Percentiles rank a stretch among this genome's conserved stretches.
phyloP scores from a whole-genome alignment of 345 rosid genomes.

The Lumnitzera littorea region DNA sequence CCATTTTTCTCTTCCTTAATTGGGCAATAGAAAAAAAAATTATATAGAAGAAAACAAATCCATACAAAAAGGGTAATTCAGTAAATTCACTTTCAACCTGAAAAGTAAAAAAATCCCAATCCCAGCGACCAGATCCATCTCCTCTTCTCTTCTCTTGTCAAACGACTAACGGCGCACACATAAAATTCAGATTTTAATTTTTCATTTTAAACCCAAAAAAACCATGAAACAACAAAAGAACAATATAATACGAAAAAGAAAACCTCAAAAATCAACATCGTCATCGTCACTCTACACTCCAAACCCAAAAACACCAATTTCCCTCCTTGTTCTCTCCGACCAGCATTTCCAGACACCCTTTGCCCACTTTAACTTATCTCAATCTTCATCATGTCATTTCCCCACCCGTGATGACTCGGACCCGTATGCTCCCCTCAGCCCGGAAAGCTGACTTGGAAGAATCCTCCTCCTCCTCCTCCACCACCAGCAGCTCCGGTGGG shows the following conservation, averaged over 20 bases:
- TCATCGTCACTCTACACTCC: conserved; percentile 23
- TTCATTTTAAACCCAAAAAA: too few species aligned
- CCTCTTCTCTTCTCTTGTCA: too few species aligned
- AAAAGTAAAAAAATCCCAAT: too few species aligned
- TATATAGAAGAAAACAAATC: too few species aligned
- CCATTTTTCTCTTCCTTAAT: too few species aligned
- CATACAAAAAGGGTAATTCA: too few species aligned
- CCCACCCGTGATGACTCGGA: conserved; percentile 47
- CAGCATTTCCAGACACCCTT: conserved; percentile 7
- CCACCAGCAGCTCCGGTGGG: conserved; percentile 37
- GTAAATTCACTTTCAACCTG: too few species aligned
- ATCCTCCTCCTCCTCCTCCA: conserved; percentile 10
- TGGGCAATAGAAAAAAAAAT: too few species aligned
- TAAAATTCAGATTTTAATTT: too few species aligned
- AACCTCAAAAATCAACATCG: not conserved
- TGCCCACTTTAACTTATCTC: not conserved
- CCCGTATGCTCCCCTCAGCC: conserved; percentile 23
- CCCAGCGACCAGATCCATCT: too few species aligned
- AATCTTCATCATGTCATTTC: not conserved
- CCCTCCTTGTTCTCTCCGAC: conserved; percentile 17
- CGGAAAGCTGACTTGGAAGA: conserved; percentile 36
- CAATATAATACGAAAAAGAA: conserved; percentile 1
- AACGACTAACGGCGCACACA: too few species aligned
- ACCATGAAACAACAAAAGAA: too few species aligned
- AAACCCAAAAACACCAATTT: conserved; percentile 9